Evolutionary conservation across 805 yeast genomes (phyloP).

Genomic region (Isabelozyma gotoi): DNA sequence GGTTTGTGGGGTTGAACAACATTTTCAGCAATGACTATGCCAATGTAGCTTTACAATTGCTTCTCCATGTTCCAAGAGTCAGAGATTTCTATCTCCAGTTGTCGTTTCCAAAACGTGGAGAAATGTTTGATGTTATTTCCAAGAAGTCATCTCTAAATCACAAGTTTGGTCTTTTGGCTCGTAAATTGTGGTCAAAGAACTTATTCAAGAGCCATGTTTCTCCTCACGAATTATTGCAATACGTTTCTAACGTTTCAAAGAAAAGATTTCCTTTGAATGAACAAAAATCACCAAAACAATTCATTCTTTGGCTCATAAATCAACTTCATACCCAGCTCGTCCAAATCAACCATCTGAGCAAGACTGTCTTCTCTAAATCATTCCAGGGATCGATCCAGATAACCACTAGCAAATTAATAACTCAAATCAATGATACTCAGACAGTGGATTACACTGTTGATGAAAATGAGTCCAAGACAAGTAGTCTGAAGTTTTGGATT

Average conservation of each 20-base stretch:
- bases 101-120: slow-evolving; percentile 23
- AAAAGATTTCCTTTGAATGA: slow-evolving; percentile 38
- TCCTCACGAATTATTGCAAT: slow-evolving; percentile 62
- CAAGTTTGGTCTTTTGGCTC: slow-evolving; percentile 45
- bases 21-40: slow-evolving; percentile 51
- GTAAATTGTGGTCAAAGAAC: slow-evolving; percentile 64
- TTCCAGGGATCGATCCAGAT: slow-evolving; percentile 57
- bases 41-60: slow-evolving; percentile 54
- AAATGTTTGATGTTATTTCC: slow-evolving; percentile 11
- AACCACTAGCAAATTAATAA: slow-evolving; percentile 11
- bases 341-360: slow-evolving; percentile 2
- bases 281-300: slow-evolving; percentile 53
- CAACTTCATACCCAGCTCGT: slow-evolving; percentile 29
- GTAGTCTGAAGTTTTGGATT: slow-evolving; percentile 43
- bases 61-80: slow-evolving; percentile 53
- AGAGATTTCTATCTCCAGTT: slow-evolving; percentile 38
- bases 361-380: slow-evolving; percentile 22
- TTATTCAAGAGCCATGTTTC: slow-evolving; percentile 64
- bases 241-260: slow-evolving; percentile 43
- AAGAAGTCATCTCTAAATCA: slow-evolving; percentile 29
- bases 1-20: slow-evolving; percentile 66
- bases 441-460: slow-evolving; percentile 23
- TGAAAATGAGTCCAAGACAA: not conserved
- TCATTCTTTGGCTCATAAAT: slow-evolving; percentile 62
- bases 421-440: slow-evolving; percentile 10